These are phyloP conservation scores for Aspergillus ellipticus DNA, from an alignment of 495 filamentous ascomycete species.

Conservation along the genomic window DNA sequence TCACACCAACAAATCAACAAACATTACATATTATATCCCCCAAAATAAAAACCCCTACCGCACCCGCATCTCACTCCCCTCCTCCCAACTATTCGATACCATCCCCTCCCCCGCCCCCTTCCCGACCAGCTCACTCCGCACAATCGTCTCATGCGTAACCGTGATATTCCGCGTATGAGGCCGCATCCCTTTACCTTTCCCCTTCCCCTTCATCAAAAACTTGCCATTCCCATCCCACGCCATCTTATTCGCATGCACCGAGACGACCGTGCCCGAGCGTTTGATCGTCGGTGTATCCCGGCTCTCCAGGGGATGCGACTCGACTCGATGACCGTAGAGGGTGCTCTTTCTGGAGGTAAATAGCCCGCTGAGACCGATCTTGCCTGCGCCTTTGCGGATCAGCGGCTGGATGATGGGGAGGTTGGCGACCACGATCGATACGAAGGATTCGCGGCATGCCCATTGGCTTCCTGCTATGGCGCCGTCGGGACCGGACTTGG, in stretches of 20 bases:
- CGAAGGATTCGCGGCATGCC: slow-evolving; percentile 57
- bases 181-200: too few relatives aligned
- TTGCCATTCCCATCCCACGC: slow-evolving; percentile 31
- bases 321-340: background rate
- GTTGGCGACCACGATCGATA: slow-evolving; percentile 52
- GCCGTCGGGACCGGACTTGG: slow-evolving; percentile 25
- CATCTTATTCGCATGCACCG: slow-evolving; percentile 1
- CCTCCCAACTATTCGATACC: background rate
- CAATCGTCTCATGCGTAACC: slow-evolving; percentile 30
- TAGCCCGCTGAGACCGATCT: slow-evolving; percentile 27
- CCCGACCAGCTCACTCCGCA: slow-evolving; percentile 21
- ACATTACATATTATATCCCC: too few relatives aligned
- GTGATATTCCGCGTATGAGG: slow-evolving; percentile 29
- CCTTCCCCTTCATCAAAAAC: slow-evolving; percentile 16
- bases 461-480: slow-evolving; percentile 47
- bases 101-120: background rate
- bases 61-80: background rate
- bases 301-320: slow-evolving; percentile 21
- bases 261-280: slow-evolving; percentile 2
- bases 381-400: slow-evolving; percentile 31
- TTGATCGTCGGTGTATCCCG: slow-evolving; percentile 4
- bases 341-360: slow-evolving; percentile 23
- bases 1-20: too few relatives aligned
- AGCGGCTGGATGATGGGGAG: slow-evolving; percentile 54
- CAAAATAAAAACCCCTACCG: background rate